Conservation (phyloP, 2,329 filamentous ascomycete species). For the Aspergillus texensis region DNA sequence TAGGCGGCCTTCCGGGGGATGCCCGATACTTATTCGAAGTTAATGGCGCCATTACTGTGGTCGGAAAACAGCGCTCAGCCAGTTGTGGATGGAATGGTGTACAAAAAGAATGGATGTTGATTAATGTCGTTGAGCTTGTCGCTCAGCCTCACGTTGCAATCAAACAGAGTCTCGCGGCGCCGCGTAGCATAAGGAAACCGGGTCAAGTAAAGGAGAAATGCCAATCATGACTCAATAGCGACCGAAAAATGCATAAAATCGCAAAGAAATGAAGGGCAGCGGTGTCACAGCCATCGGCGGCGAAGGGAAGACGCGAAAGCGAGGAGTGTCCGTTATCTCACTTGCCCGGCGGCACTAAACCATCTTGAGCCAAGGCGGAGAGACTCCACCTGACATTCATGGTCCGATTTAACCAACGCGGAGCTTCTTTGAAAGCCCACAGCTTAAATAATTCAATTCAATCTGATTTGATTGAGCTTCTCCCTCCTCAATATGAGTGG, state of each 20-base stretch:
- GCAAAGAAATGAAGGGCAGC: constrained; percentile 1
- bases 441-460: not conserved
- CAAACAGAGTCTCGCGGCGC: constrained; percentile 9
- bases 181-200: constrained; percentile 11
- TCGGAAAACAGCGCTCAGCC: not conserved
- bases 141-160: constrained; percentile 21
- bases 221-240: constrained; percentile 17
- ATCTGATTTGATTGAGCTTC: not conserved
- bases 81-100: not conserved
- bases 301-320: constrained; percentile 17
- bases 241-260: not conserved
- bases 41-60: constrained; percentile 34
- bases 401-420: not conserved
- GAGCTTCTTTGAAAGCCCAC: constrained; percentile 1
- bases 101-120: constrained; percentile 4
- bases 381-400: constrained; percentile 8
- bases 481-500: constrained; percentile 37
- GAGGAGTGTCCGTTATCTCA: constrained; percentile 8
- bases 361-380: constrained; percentile 23
- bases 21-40: constrained; percentile 30
- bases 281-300: constrained; percentile 5
- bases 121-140: constrained; percentile 11
- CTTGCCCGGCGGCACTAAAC: not conserved
- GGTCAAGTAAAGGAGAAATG: constrained; percentile 3
- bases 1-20: constrained; percentile 30